phyloP scores from a whole-genome alignment of 2,329 filamentous ascomycete genomes.

The Xylariaceae sp. region DNA sequence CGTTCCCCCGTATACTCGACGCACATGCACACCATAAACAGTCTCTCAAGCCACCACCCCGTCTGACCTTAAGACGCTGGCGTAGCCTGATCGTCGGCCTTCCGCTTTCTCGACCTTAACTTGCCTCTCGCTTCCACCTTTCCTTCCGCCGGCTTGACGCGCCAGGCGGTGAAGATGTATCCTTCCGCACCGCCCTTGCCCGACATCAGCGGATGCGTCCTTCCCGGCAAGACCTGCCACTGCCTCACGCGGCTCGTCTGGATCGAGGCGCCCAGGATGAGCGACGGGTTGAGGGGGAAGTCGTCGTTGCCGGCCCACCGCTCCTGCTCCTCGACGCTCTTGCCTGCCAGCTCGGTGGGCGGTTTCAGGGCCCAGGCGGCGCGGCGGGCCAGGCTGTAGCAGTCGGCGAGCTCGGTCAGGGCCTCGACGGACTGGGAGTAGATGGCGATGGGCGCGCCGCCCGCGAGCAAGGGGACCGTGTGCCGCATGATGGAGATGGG shows the following conservation, averaged over 20 bases:
- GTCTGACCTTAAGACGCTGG: background rate
- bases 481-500: conserved; percentile 69
- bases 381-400: conserved; percentile 74
- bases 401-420: conserved; percentile 70
- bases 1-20: no score
- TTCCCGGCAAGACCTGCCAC: conserved; percentile 87
- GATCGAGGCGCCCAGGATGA: conserved; percentile 72
- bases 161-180: conserved; percentile 79
- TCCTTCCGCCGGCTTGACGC: conserved; percentile 73
- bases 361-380: conserved; percentile 63
- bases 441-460: conserved; percentile 78
- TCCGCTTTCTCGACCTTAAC: conserved; percentile 63
- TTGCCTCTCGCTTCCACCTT: conserved; percentile 78
- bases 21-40: background rate
- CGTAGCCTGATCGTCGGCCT: conserved; percentile 23
- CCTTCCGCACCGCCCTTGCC: conserved; percentile 81
- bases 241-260: conserved; percentile 73
- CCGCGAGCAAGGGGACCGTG: conserved; percentile 71
- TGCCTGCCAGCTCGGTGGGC: conserved; percentile 41
- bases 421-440: conserved; percentile 80
- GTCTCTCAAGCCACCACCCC: no score
- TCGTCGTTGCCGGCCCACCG: conserved; percentile 59
- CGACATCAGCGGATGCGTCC: conserved; percentile 94
- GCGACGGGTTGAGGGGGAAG: conserved; percentile 81
- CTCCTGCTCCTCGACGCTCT: conserved; percentile 46